Evolutionary conservation across 208 protist genomes (phyloP).

Genomic region (Leishmania tarentolae): DNA sequence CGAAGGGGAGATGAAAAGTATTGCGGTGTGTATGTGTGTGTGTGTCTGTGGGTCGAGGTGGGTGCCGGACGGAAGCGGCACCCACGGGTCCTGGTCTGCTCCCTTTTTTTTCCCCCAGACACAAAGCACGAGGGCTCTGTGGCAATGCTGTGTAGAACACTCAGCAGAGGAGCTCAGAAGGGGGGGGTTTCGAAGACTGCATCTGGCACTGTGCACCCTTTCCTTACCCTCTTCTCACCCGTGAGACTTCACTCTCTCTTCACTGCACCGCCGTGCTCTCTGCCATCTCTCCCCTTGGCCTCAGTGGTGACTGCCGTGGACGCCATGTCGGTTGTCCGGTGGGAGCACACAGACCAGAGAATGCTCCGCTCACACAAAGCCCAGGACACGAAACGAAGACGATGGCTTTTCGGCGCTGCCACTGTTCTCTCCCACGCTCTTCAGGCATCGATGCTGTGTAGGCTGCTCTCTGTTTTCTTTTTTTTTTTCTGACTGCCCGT

Average conservation of each 20-base stretch:
- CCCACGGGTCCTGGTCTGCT: not conserved
- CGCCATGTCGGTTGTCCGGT: not conserved
- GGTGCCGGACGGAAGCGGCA: too few species aligned
- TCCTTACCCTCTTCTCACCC: not conserved
- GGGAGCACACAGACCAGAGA: not conserved
- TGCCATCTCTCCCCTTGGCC: not conserved
- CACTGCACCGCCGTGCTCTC: not conserved
- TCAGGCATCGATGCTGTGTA: not conserved
- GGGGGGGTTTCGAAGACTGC: not conserved
- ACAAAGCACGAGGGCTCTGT: not conserved
- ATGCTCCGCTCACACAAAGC: not conserved
- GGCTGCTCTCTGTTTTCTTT: not conserved
- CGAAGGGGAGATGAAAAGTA: not conserved
- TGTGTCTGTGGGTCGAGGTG: not conserved
- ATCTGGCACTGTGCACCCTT: not conserved
- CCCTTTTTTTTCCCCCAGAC: not conserved
- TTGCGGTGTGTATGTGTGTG: not conserved
- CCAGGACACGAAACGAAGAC: not conserved
- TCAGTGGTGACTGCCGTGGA: not conserved
- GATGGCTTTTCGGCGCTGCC: not conserved
- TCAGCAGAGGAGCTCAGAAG: not conserved
- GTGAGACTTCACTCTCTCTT: not conserved
- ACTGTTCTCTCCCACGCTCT: not conserved
- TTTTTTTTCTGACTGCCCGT: not conserved
- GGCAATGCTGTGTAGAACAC: not conserved